Evolutionary conservation across 139 green algal genomes (phyloP).

Genomic region (Micractinium conductrix): DNA sequence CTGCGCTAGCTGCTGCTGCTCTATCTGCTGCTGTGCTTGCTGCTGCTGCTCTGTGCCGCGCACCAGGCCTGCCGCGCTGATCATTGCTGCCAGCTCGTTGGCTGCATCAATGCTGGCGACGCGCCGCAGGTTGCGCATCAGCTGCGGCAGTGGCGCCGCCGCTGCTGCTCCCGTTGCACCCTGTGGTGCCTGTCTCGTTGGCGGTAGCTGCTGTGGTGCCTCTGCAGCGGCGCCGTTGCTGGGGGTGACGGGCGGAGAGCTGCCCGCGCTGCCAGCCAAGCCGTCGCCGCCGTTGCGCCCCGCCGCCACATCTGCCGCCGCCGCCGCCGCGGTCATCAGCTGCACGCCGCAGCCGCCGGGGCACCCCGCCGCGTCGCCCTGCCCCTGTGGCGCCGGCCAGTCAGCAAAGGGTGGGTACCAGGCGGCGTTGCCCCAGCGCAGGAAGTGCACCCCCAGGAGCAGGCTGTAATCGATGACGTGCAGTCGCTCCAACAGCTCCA

Average conservation of each 20-base stretch:
- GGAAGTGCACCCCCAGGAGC: constrained; percentile 62
- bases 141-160: background rate
- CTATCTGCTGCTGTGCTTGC: background rate
- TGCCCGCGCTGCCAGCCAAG: background rate
- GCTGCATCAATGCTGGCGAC: background rate
- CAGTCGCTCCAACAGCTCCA: constrained; percentile 62
- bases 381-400: background rate
- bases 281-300: background rate
- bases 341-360: background rate
- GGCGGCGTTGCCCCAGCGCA: constrained; percentile 38
- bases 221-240: background rate
- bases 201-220: background rate
- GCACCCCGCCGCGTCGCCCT: background rate
- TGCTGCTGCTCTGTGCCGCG: background rate
- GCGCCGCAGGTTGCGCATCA: background rate
- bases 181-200: background rate
- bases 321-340: background rate
- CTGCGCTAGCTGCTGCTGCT: background rate
- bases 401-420: constrained; percentile 46
- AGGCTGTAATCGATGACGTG: constrained; percentile 86
- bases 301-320: background rate
- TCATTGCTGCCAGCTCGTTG: background rate
- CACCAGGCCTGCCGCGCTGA: background rate
- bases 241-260: background rate
- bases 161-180: background rate